Conservation (phyloP, 352 stramenopile genomes). For the Phytopythium boreale region DNA sequence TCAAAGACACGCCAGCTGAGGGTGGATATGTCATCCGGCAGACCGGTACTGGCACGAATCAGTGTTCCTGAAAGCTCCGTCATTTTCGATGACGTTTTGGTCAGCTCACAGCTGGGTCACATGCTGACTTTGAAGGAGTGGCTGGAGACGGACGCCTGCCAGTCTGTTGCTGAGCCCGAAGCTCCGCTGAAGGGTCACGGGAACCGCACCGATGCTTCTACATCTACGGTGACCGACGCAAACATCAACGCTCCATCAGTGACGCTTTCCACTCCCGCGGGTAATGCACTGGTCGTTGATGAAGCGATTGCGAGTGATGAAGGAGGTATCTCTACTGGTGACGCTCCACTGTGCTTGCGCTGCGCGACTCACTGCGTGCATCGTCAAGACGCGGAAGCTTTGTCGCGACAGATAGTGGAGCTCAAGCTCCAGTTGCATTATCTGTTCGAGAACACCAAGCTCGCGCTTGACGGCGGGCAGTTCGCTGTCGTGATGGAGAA, state of each 20-base stretch:
- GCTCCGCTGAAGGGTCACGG: not conserved
- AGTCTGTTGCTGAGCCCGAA: not conserved
- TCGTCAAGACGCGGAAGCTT: conserved; percentile 47
- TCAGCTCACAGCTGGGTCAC: too few relatives aligned
- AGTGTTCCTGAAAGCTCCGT: not conserved
- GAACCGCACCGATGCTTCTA: not conserved
- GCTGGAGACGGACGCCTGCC: conserved; percentile 49
- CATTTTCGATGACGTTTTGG: too few relatives aligned
- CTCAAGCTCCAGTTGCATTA: conserved; percentile 78
- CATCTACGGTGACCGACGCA: not conserved
- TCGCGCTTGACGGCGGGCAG: conserved; percentile 54
- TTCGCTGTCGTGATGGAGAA: conserved; percentile 68
- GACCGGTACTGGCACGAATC: conserved; percentile 24
- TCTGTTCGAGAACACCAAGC: conserved; percentile 56
- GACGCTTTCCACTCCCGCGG: too few relatives aligned
- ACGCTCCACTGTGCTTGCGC: not conserved
- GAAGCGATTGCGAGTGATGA: conserved; percentile 14
- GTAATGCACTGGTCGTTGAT: not conserved
- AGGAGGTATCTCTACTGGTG: not conserved
- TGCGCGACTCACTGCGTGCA: conserved; percentile 45
- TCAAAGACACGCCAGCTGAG: conserved; percentile 43
- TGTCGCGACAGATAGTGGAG: conserved; percentile 70
- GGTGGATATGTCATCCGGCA: conserved; percentile 36
- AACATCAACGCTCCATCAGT: not conserved
- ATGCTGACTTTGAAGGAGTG: conserved; percentile 47